A percentile compares a stretch with the other conserved stretches of the same genome.
phyloP scores from a whole-genome alignment of 2,329 filamentous ascomycete genomes.

The Xylariaceae sp. region DNA sequence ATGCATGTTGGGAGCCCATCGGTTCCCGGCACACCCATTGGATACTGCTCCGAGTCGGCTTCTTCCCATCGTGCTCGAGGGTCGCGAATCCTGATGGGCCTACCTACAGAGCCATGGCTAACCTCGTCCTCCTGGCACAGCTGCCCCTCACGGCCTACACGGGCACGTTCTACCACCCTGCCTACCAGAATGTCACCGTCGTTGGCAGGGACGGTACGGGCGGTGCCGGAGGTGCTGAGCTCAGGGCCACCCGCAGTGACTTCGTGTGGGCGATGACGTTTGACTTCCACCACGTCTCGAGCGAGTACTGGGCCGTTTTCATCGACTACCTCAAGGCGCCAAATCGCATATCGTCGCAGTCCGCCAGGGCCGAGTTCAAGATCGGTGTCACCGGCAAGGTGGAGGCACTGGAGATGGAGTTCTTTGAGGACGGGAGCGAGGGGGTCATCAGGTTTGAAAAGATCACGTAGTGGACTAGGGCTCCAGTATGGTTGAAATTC shows the following conservation, averaged over 20 bases:
- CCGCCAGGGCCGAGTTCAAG: slow-evolving; percentile 25
- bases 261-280: slow-evolving; percentile 25
- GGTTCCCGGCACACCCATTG: too few species aligned
- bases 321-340: slow-evolving; percentile 19
- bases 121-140: too few species aligned
- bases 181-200: slow-evolving; percentile 31
- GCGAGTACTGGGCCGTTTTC: slow-evolving; percentile 28
- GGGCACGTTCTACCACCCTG: slow-evolving; percentile 38
- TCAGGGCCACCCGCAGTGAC: slow-evolving; percentile 20
- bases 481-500: too few species aligned
- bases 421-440: slow-evolving; percentile 15
- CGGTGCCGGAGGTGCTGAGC: too few species aligned
- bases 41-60: too few species aligned
- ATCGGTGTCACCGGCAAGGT: slow-evolving; percentile 22
- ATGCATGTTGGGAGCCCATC: too few species aligned
- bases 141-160: slow-evolving; percentile 28
- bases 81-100: too few species aligned
- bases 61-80: too few species aligned
- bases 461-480: too few species aligned
- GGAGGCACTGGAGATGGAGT: slow-evolving; percentile 24
- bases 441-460: slow-evolving; percentile 22
- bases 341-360: slow-evolving; percentile 16
- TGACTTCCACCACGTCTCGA: slow-evolving; percentile 28
- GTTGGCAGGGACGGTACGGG: too few species aligned
- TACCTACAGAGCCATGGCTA: too few species aligned